Conservation (phyloP, 768 basidiomycete genomes). For the Clavaria fumosa region DNA sequence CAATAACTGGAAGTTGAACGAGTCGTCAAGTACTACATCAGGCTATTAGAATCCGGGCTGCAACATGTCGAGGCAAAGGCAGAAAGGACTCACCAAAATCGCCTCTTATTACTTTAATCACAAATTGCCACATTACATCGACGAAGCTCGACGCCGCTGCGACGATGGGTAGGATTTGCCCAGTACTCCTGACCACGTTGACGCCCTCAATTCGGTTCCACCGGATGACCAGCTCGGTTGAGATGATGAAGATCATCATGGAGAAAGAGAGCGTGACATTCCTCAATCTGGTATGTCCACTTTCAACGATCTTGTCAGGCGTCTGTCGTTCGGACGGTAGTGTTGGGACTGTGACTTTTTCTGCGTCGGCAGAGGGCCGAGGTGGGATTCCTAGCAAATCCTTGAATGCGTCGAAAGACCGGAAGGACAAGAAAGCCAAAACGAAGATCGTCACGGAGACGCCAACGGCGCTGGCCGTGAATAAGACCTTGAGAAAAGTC, state of each 20-base stretch:
- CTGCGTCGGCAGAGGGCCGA: too few relatives aligned
- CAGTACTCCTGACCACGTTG: not conserved
- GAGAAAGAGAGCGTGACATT: not conserved
- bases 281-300: too few relatives aligned
- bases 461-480: not conserved
- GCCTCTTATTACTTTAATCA: too few relatives aligned
- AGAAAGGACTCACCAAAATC: too few relatives aligned
- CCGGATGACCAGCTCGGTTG: slow-evolving; percentile 3
- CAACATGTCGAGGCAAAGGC: too few relatives aligned
- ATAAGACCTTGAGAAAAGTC: slow-evolving; percentile 2
- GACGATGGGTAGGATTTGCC: slow-evolving; percentile 3
- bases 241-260: slow-evolving; percentile 4
- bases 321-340: too few relatives aligned
- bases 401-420: not conserved
- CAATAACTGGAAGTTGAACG: too few relatives aligned
- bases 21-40: too few relatives aligned
- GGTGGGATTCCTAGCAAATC: not conserved
- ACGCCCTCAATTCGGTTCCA: slow-evolving; percentile 2
- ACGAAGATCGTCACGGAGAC: not conserved
- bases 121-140: not conserved
- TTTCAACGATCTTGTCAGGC: too few relatives aligned
- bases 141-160: not conserved
- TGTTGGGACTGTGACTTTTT: too few relatives aligned
- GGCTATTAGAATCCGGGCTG: too few relatives aligned
- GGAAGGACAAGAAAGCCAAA: not conserved